Conservation (phyloP, 2,329 filamentous ascomycete species). For the Penicillium italicum region DNA sequence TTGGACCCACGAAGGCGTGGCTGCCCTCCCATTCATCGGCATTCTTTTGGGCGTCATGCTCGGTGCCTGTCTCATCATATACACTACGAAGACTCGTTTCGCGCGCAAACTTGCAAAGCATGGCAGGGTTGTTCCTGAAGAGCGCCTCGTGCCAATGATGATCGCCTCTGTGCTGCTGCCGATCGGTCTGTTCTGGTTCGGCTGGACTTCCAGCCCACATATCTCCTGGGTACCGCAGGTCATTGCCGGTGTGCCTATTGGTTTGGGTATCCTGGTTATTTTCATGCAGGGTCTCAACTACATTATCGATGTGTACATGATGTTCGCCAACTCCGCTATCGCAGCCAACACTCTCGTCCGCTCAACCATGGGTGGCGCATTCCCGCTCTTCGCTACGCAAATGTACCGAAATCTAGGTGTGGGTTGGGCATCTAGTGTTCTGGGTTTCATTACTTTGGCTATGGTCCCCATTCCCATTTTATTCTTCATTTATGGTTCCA, state of each 20-base stretch:
- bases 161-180: constrained; percentile 44
- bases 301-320: constrained; percentile 42
- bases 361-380: constrained; percentile 34
- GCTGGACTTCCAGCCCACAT: constrained; percentile 44
- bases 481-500: constrained; percentile 48
- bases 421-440: constrained; percentile 39
- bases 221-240: constrained; percentile 48
- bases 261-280: constrained; percentile 43
- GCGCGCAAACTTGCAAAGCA: constrained; percentile 33
- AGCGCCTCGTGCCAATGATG: constrained; percentile 48
- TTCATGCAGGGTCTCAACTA: constrained; percentile 46
- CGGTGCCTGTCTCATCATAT: constrained; percentile 38
- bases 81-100: constrained; percentile 41
- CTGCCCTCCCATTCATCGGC: constrained; percentile 38
- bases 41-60: constrained; percentile 35
- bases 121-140: constrained; percentile 39
- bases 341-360: constrained; percentile 39
- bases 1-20: constrained; percentile 36
- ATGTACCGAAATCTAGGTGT: constrained; percentile 41
- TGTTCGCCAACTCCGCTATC: constrained; percentile 41
- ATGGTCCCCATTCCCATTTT: constrained; percentile 49
- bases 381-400: constrained; percentile 33
- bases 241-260: constrained; percentile 44
- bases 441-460: constrained; percentile 38
- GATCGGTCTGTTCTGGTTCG: constrained; percentile 50